Evolutionary conservation across 305 asterid species (phyloP), one percentile per base, ranked within the genome.

Genomic region (Ilex paraguariensis): DNA sequence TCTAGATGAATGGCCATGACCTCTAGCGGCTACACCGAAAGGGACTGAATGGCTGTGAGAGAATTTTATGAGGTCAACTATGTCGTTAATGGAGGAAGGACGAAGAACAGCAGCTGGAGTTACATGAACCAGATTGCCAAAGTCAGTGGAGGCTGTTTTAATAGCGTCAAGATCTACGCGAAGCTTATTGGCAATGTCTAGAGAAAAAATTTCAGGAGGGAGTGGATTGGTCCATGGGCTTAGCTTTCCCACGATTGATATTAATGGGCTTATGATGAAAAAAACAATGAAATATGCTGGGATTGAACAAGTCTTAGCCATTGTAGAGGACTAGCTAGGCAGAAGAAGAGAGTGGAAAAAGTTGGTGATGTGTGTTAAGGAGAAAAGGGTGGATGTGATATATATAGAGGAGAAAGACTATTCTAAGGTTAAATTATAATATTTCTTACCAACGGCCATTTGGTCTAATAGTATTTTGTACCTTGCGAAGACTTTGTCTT

Each of bases 1-100:
- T 12, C 83, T 50, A 3, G 74, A 76, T 0, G 88, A 83, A 64
- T 85, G 95, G 53, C 93, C 88, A 53, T 69, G 80, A 2, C 93
- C 95, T 56, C 80, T 70, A 6, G 86, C 85, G 0, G 90, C 83
- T 5, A 87, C 36, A 7, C 50, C 7, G 14, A 88, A 82, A 10
- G 95, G 90, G 6, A 59, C 33, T 2, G 81, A 57, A 3, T 74
- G 63, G 13, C 66, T 73, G 64, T 76, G 73, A 3, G 95, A 82
- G n/a, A 75, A 52, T 49, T 74, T 74, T 0, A 86, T 57, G 45
- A 89, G 81, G 5, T 56, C 68, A n/a, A 78, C 10, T 7, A 89
- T 65, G 32, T 86, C 95, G 0, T 73, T 31, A 0, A 81, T 36
- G 50, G 82, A 73, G 0, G 89, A 57, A 10, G 96, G 95, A 12